Percentiles rank a stretch among this genome's conserved stretches.
Conservation (phyloP, 73 alveolate genomes). For the Paramecium sexaurelia region DNA sequence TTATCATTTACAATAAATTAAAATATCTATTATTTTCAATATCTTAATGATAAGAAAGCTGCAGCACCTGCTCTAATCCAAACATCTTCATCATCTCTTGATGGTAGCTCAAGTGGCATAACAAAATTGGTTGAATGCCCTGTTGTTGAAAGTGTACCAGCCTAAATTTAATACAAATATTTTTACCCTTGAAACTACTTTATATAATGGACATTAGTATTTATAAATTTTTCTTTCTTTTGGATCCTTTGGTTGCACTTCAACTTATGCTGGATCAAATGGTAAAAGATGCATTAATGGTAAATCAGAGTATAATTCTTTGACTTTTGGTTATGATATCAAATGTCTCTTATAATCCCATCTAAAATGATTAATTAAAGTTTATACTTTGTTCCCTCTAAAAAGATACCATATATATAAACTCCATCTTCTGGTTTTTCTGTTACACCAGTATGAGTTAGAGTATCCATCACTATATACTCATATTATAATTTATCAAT, state of each 20-base stretch:
- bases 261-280: background rate
- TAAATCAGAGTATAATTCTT: constrained; percentile 97
- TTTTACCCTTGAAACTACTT: constrained; percentile 98
- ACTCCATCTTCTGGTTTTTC: constrained; percentile 96
- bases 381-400: constrained; percentile 99
- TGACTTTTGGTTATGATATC: constrained; percentile 93
- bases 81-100: constrained; percentile 91
- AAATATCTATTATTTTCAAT: constrained; percentile 71
- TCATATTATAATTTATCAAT: constrained; percentile 94
- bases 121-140: constrained; percentile 99
- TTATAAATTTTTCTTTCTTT: constrained; percentile 78
- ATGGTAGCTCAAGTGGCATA: constrained; percentile 95
- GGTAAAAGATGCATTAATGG: constrained; percentile 99
- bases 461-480: constrained; percentile 88
- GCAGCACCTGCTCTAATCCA: constrained; percentile 99
- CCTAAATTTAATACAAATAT: constrained; percentile 55
- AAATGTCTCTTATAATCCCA: constrained; percentile 94
- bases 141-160: constrained; percentile 71
- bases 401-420: constrained; percentile 96
- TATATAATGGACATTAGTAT: constrained; percentile 92
- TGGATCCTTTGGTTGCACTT: background rate
- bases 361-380: constrained; percentile 78
- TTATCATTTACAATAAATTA: background rate
- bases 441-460: constrained; percentile 82
- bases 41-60: constrained; percentile 97